Evolutionary conservation across 208 protist genomes (phyloP).

Genomic region (Chromosphaera perkinsii): DNA sequence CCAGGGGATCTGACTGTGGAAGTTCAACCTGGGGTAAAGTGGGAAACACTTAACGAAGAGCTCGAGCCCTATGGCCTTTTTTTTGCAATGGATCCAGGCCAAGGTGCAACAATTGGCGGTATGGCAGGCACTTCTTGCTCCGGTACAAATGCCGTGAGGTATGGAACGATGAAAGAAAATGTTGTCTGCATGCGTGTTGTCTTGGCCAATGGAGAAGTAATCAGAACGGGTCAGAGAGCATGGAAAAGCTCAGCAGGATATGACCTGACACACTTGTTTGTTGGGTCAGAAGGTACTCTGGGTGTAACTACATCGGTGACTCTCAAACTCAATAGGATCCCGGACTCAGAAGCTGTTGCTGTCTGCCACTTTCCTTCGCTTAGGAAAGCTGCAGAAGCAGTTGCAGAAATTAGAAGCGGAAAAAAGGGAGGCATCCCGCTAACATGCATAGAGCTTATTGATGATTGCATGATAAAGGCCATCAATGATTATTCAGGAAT

Average conservation of each 20-base stretch:
- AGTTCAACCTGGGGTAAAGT: constrained; percentile 13
- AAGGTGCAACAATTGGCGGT: constrained; percentile 15
- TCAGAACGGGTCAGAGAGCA: constrained; percentile 14
- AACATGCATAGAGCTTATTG: constrained; percentile 13
- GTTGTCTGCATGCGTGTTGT: constrained; percentile 10
- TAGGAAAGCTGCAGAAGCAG: too few species aligned
- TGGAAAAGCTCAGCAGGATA: constrained; percentile 16
- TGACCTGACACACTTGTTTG: constrained; percentile 16
- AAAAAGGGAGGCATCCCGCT: too few species aligned
- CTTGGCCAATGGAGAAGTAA: constrained; percentile 11
- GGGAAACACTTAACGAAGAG: constrained; percentile 14
- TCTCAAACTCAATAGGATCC: constrained; percentile 7
- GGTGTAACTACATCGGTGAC: constrained; percentile 21
- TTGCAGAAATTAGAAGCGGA: too few species aligned
- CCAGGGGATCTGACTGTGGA: constrained; percentile 11
- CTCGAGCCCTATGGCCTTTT: constrained; percentile 2
- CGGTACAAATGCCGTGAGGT: constrained; percentile 15
- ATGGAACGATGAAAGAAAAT: constrained; percentile 8
- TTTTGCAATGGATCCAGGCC: constrained; percentile 14
- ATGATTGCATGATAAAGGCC: constrained; percentile 13
- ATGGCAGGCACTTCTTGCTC: constrained; percentile 21
- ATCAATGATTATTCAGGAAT: constrained; percentile 17
- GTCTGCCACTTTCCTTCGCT: too few species aligned
- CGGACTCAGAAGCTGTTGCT: too few species aligned
- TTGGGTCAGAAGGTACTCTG: constrained; percentile 22